These are phyloP conservation scores for Quercus lobata DNA, from an alignment of 331 rosid genomes.

Conservation along the genomic window DNA sequence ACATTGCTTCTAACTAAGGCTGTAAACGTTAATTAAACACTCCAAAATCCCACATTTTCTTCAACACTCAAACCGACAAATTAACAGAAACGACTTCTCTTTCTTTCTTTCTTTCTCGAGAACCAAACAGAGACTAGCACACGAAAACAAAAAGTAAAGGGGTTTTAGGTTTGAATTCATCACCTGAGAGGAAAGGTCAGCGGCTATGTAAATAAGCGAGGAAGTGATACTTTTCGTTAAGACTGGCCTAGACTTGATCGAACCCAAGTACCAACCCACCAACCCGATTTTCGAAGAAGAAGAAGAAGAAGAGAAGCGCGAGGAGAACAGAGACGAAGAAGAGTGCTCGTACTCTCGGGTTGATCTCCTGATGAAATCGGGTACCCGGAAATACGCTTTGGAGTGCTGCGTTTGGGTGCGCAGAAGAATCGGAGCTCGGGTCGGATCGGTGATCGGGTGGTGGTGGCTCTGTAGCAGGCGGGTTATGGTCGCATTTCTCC, in stretches of 20 bases:
- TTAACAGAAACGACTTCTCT: not conserved
- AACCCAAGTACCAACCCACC: constrained; percentile 80
- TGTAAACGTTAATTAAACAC: too few species aligned
- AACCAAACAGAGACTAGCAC: not conserved
- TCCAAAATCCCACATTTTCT: constrained; percentile 7
- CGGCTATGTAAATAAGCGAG: constrained; percentile 67
- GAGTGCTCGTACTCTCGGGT: constrained; percentile 33
- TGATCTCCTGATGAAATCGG: constrained; percentile 32
- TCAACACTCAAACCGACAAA: not conserved
- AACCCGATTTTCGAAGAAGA: constrained; percentile 50
- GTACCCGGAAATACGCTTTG: constrained; percentile 40
- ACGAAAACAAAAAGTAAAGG: not conserved
- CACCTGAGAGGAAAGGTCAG: constrained; percentile 90
- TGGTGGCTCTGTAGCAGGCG: constrained; percentile 33
- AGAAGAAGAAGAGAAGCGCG: constrained; percentile 45
- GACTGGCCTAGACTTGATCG: constrained; percentile 58
- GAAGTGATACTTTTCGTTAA: constrained; percentile 76
- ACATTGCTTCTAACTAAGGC: too few species aligned
- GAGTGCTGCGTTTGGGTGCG: constrained; percentile 24
- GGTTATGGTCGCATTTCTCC: constrained; percentile 27
- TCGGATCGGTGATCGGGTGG: constrained; percentile 20
- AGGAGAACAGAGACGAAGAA: constrained; percentile 38
- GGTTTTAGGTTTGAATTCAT: not conserved
- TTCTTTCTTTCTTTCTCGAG: not conserved
- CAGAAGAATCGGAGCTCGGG: constrained; percentile 12